Conservation (phyloP, 805 yeast genomes). For the Citeromyces nyonsensis region DNA sequence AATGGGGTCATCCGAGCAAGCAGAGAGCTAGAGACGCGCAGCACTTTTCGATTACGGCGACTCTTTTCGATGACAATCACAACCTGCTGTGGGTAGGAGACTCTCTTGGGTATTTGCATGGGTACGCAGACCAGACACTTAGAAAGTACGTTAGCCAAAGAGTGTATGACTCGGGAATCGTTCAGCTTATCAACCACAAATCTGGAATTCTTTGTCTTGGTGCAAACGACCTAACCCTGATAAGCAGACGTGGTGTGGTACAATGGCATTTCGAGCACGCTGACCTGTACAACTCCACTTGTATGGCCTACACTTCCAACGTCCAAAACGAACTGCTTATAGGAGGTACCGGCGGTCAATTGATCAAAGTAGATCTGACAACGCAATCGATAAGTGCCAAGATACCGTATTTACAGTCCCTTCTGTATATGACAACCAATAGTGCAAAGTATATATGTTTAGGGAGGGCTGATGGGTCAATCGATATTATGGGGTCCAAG, state of each 20-base stretch:
- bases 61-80: constrained; percentile 52
- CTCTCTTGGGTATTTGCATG: constrained; percentile 30
- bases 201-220: constrained; percentile 47
- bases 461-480: constrained; percentile 41
- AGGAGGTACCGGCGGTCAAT: constrained; percentile 20
- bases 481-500: constrained; percentile 50
- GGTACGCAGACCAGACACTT: constrained; percentile 27
- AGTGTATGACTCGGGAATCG: constrained; percentile 33
- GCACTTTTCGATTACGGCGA: constrained; percentile 9
- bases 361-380: constrained; percentile 25
- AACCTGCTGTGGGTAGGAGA: constrained; percentile 85
- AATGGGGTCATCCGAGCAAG: neutral
- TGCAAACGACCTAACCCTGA: constrained; percentile 30
- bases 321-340: constrained; percentile 27
- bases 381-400: constrained; percentile 18
- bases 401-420: constrained; percentile 24
- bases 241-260: constrained; percentile 41
- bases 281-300: constrained; percentile 11
- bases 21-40: neutral
- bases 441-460: constrained; percentile 33
- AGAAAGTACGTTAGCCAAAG: constrained; percentile 41
- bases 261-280: constrained; percentile 15
- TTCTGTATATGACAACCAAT: constrained; percentile 31
- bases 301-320: constrained; percentile 24
- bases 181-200: constrained; percentile 35